Evolutionary conservation across 345 rosid species (phyloP).

Genomic region (Gossypium stocksii): DNA sequence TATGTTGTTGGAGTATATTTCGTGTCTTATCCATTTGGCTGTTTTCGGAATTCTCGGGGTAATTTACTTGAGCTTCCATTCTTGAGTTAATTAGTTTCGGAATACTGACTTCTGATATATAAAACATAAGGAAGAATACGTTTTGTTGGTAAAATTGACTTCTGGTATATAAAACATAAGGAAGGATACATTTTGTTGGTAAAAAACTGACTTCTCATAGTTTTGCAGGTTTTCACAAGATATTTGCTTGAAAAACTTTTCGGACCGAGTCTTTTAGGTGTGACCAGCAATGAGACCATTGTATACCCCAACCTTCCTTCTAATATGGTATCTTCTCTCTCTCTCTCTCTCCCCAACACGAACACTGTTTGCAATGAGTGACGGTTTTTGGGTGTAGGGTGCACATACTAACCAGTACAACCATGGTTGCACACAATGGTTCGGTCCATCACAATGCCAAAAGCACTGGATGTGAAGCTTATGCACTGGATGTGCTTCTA

Average conservation of each 20-base stretch:
- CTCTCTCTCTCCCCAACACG: not conserved
- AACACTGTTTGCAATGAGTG: not conserved
- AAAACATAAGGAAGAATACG: not conserved
- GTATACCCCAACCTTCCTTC: slow-evolving; percentile 85
- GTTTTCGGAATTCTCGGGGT: slow-evolving; percentile 26
- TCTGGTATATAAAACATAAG: not conserved
- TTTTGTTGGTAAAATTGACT: not conserved
- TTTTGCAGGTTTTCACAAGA: slow-evolving; percentile 71
- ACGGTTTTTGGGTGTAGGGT: not conserved
- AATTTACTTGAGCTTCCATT: slow-evolving; percentile 3
- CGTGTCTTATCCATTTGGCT: slow-evolving; percentile 14
- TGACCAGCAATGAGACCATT: slow-evolving; percentile 50
- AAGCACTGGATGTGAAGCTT: not conserved
- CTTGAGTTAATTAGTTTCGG: not conserved
- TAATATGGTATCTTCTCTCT: slow-evolving; percentile 51
- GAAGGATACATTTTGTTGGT: not conserved
- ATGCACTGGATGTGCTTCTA: not conserved
- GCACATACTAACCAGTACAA: not conserved
- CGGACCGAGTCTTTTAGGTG: slow-evolving; percentile 61
- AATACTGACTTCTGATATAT: not conserved
- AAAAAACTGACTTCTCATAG: not conserved
- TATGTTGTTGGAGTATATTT: slow-evolving; percentile 10
- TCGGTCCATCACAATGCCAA: not conserved
- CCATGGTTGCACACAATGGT: not conserved
- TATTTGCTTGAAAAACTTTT: slow-evolving; percentile 67